phyloP scores from a whole-genome alignment of 331 rosid species.

The Prunus yedoensis region DNA sequence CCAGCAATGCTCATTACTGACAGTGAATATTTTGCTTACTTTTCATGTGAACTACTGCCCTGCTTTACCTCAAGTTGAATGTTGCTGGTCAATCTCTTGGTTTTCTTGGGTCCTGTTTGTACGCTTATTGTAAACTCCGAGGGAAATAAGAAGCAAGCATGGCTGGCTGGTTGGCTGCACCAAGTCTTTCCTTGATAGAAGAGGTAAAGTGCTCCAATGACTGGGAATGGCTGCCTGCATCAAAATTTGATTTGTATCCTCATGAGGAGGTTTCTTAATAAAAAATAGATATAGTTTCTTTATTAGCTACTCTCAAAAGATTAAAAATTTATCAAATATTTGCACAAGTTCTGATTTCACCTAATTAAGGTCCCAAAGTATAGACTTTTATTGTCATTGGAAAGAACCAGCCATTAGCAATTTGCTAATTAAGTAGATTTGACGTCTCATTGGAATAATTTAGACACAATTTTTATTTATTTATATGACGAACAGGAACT shows the following conservation, averaged over 20 bases:
- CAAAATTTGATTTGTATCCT: constrained; percentile 13
- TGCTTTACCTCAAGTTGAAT: constrained; percentile 44
- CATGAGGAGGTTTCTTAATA: background rate
- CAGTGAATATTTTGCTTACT: background rate
- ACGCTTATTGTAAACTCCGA: constrained; percentile 63
- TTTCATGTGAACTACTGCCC: constrained; percentile 4
- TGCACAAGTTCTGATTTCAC: background rate
- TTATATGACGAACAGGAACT: background rate
- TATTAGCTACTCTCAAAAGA: background rate
- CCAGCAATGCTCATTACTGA: constrained; percentile 6
- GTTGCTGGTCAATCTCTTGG: constrained; percentile 66
- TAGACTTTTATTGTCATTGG: background rate
- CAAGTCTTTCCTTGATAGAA: constrained; percentile 13
- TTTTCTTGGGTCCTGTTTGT: constrained; percentile 67
- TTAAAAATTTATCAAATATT: background rate
- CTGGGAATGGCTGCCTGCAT: constrained; percentile 19
- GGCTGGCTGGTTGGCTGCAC: background rate
- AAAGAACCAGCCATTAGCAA: background rate
- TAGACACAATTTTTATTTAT: background rate
- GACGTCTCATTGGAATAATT: background rate
- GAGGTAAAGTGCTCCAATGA: constrained; percentile 15
- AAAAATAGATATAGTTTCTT: background rate
- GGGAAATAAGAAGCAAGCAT: constrained; percentile 39
- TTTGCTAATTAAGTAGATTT: background rate
- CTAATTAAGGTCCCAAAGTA: too few relatives aligned